phyloP scores from a whole-genome alignment of 1,139 yeast species.

The Neolecta irregularis region DNA sequence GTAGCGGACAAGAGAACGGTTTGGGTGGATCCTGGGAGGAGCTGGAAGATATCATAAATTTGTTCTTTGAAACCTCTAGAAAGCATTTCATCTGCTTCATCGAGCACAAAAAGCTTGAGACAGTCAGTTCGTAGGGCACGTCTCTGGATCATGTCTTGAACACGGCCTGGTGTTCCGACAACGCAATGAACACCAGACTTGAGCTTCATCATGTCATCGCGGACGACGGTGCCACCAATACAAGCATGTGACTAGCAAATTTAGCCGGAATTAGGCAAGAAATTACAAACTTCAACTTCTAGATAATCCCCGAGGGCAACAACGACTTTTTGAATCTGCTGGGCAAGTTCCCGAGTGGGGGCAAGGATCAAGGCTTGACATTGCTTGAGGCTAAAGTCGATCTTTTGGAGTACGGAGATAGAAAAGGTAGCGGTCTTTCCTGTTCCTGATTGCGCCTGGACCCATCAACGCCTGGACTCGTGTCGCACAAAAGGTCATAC shows the following conservation, averaged over 20 bases:
- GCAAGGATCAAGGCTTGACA: conserved; percentile 61
- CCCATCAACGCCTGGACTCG: conserved; percentile 60
- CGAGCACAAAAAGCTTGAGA: conserved; percentile 92
- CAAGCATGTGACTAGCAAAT: conserved; percentile 67
- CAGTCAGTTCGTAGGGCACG: conserved; percentile 77
- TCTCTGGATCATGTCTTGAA: conserved; percentile 91
- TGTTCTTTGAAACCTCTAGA: conserved; percentile 91
- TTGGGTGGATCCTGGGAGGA: conserved; percentile 87
- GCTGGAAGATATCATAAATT: conserved; percentile 89
- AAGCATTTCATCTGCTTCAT: conserved; percentile 99
- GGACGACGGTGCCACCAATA: conserved; percentile 92
- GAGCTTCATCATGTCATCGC: conserved; percentile 84
- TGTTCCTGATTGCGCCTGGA: conserved; percentile 99
- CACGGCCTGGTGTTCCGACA: conserved; percentile 99
- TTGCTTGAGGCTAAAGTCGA: conserved; percentile 42
- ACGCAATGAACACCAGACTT: conserved; percentile 89
- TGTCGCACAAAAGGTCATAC: conserved; percentile 2
- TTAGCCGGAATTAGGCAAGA: no score
- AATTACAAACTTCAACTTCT: conserved; percentile 46
- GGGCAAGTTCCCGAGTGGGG: conserved; percentile 97
- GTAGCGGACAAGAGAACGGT: conserved; percentile 95
- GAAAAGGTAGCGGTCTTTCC: conserved; percentile 99
- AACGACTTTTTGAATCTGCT: conserved; percentile 94
- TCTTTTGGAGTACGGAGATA: conserved; percentile 63
- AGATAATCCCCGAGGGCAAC: conserved; percentile 86